phyloP scores from a whole-genome alignment of 306 rosid species.

The Albizia julibrissin region DNA sequence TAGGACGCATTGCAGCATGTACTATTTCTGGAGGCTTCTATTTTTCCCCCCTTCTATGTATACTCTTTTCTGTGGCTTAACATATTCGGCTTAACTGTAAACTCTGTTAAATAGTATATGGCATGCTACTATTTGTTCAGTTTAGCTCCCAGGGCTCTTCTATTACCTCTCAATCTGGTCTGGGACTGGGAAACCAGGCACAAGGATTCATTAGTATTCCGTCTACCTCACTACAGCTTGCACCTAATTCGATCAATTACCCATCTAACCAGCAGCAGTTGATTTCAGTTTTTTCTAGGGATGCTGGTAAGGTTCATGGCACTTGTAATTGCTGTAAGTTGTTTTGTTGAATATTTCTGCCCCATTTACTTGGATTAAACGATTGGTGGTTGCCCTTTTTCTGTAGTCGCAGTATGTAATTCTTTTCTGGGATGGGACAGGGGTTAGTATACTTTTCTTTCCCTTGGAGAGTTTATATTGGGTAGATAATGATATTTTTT shows the following conservation, averaged over 20 bases:
- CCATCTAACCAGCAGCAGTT: conserved; percentile 71
- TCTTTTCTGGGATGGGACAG: neutral
- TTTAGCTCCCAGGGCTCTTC: conserved; percentile 73
- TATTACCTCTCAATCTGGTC: conserved; percentile 74
- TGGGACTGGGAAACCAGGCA: conserved; percentile 80
- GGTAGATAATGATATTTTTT: conserved; percentile 24
- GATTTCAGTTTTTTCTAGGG: conserved; percentile 63
- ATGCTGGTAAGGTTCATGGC: conserved; percentile 52
- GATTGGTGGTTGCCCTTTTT: conserved; percentile 10
- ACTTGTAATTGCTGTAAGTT: neutral
- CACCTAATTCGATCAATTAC: conserved; percentile 64
- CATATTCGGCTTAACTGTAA: neutral
- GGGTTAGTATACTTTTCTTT: conserved; percentile 17
- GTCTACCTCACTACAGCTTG: conserved; percentile 71
- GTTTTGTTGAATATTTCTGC: conserved; percentile 15
- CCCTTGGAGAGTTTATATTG: conserved; percentile 7
- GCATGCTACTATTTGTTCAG: conserved; percentile 54
- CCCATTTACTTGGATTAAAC: conserved; percentile 1
- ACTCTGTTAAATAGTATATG: conserved; percentile 28
- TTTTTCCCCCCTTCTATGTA: conserved; percentile 1
- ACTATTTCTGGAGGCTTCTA: neutral
- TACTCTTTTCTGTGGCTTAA: neutral
- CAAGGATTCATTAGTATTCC: conserved; percentile 66
- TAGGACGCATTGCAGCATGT: neutral
- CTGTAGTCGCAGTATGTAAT: neutral